Conservation (phyloP, 768 basidiomycete species). For the Multifurca ochricompacta region DNA sequence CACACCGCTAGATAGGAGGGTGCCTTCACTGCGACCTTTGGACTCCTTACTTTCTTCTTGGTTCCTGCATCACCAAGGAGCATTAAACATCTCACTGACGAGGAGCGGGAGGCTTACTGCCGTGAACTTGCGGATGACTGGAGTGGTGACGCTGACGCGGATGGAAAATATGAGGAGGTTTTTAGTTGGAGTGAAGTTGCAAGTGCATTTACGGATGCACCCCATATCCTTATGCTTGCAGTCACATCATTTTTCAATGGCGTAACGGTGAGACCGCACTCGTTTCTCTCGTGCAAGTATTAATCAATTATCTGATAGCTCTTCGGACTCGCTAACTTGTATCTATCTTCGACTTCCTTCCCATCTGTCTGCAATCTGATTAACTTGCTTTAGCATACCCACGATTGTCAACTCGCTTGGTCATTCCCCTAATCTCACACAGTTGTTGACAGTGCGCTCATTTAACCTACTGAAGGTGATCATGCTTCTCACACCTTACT, state of each 20-base stretch:
- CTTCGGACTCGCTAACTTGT: constrained; percentile 22
- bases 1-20: constrained; percentile 37
- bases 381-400: constrained; percentile 21
- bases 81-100: constrained; percentile 41
- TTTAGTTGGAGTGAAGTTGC: constrained; percentile 57
- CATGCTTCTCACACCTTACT: constrained; percentile 22
- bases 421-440: constrained; percentile 23
- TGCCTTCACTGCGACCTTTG: constrained; percentile 52
- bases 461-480: not conserved
- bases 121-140: constrained; percentile 31
- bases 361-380: not conserved
- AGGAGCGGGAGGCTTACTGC: constrained; percentile 34
- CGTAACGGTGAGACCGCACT: constrained; percentile 22
- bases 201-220: no score
- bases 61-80: no score
- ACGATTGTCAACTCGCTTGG: constrained; percentile 26
- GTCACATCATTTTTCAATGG: constrained; percentile 48
- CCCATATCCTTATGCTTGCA: constrained; percentile 46
- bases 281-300: not conserved
- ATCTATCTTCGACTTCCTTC: not conserved
- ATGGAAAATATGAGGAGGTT: constrained; percentile 34
- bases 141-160: constrained; percentile 29
- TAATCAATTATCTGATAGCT: not conserved
- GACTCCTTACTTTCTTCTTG: no score
- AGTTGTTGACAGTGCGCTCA: constrained; percentile 24